Evolutionary conservation across 108 stramenopile species (phyloP), one percentile per base, ranked within the genome.

Genomic region (Cyclotella choctawhatcheeana): DNA sequence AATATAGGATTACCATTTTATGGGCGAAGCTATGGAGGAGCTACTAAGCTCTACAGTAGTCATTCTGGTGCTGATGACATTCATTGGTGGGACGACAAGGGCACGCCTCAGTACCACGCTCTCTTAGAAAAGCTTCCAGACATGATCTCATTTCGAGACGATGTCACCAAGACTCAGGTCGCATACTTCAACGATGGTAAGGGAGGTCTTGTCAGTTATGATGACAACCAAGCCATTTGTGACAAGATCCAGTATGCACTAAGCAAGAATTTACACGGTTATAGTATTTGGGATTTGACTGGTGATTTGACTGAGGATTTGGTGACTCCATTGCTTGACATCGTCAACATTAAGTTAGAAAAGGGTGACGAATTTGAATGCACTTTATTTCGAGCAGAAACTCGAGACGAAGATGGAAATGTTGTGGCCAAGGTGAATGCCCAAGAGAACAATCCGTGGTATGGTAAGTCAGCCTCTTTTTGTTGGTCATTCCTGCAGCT

Each of bases 341-440:
- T 64, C 21, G 69, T 81, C n/a, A 81, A 81, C 75, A 50, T 66
- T 40, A 81, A 81, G 59, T 67, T 81, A 35, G 69, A 81, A 26
- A 58, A 63, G 60, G 78, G 78, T n/a, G 61, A 44, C 25, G 2
- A 25, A 0, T 48, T 79, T 55, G 71, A 79, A 55, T 79, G 78
- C 43, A 51, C 60, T 33, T 51, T 71, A 0, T 64, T 72, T 22
- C 47, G 67, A 30, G 51, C 66, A 16, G 71, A 72, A 61, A 72
- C 64, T 8, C 47, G 71, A 17, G 78, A 62, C 21, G 67, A 79
- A 34, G 48, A 72, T 67, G 78, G 78, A 17, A 14, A 62, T 10
- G 71, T 79, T 27, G 32, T 67, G 12, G 13, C 51, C 53, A 37
- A 67, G 17, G 56, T 55, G 13, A 62, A 50, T 26, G 30, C 66